Conservation (phyloP, 208 protist species). For the Crithidia fasciculata region DNA sequence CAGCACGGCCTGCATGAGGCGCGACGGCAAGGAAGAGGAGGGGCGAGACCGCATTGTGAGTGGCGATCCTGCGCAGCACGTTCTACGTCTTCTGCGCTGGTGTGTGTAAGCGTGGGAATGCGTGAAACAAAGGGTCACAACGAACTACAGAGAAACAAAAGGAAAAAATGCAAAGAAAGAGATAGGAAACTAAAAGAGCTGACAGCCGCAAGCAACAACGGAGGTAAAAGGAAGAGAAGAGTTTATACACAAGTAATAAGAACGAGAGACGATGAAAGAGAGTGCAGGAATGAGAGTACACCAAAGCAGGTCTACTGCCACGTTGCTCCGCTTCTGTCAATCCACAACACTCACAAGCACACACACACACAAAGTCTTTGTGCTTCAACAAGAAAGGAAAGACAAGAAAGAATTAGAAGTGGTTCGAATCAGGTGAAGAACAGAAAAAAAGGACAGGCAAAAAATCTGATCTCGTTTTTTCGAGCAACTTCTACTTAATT, state of each 20-base stretch:
- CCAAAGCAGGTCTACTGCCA: too few relatives aligned
- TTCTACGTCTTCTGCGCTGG: neutral
- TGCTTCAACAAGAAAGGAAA: too few relatives aligned
- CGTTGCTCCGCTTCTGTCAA: too few relatives aligned
- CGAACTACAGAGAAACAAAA: neutral
- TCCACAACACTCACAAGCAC: neutral
- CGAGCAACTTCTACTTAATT: too few relatives aligned
- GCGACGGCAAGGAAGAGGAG: neutral
- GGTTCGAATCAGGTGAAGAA: too few relatives aligned
- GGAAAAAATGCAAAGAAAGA: neutral
- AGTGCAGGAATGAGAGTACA: too few relatives aligned
- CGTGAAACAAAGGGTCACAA: neutral
- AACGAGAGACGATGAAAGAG: too few relatives aligned
- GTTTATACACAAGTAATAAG: too few relatives aligned
- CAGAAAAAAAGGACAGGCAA: too few relatives aligned
- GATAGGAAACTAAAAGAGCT: neutral
- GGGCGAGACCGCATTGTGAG: neutral
- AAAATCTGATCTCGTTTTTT: too few relatives aligned
- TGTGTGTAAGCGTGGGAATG: neutral
- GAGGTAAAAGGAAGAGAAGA: too few relatives aligned
- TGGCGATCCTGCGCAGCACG: neutral
- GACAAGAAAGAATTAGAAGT: too few relatives aligned
- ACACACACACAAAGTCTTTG: neutral
- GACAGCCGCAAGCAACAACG: neutral
- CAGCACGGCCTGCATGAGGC: slow-evolving; percentile 7